Evolutionary conservation across 163 green algal genomes (phyloP), one percentile per base, ranked within the genome.

Genomic region (Trebouxia gelatinosa): DNA sequence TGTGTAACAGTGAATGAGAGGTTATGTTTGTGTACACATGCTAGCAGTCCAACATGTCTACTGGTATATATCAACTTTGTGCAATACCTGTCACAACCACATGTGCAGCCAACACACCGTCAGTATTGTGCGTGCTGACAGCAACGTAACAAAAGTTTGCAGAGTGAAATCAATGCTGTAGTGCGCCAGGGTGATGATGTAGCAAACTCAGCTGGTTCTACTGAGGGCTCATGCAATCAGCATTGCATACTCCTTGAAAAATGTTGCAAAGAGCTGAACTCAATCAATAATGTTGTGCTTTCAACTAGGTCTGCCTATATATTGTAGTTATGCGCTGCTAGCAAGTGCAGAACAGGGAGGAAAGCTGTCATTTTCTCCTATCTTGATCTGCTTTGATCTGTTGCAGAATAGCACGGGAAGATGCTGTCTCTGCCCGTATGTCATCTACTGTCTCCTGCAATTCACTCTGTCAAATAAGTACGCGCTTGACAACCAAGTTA

Each of bases 391-490:
- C n/a, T 26, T 58, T 75, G 31, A 83, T 57, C 61, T 78, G 58
- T 64, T 88, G 81, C 46, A 89, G 21, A 38, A 76, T 46, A 35
- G 81, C 75, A 4, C 83, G 62, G 11, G 85, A 51, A 11, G 75
- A 64, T 11, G 85, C 85, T 7, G 88, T 61, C 48, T 89, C 85
- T 31, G 85, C 85, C 23, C 85, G 65, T 7, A 89, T 46, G 29
- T 88, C 77, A 78, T 89, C 85, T 32, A 86, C 80, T 64, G 57
- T 31, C 9, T 83, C 85, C 32, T 80, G 66, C 37, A 74, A 0
- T 19, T 23, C 2, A 23, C 48, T 23, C 48, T 59, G 48, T 19
- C 48, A 58, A n/a, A 17, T 13, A 58, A n/a, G n/a, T n/a, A n/a
- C n/a, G n/a, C n/a, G n/a, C n/a, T n/a, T n/a, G n/a, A n/a, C n/a